Percentiles rank a stretch among this genome's conserved stretches.
phyloP scores from a whole-genome alignment of 192 early-diverging fungal species.

The Jimgerdemannia lactiflua region DNA sequence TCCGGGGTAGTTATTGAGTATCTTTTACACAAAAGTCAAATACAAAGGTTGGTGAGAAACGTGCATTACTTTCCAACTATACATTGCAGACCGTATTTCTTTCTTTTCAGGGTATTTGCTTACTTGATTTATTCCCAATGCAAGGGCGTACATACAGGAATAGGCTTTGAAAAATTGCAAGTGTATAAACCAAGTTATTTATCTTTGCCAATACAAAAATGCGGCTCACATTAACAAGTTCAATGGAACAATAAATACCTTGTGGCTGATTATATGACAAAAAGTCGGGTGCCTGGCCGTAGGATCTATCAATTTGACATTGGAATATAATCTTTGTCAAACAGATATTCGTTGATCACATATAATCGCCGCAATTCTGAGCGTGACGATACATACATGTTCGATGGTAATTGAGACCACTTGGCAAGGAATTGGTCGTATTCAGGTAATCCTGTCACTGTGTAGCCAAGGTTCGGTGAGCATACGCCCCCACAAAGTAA shows the following conservation, averaged over 20 bases:
- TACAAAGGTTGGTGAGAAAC: too few species aligned
- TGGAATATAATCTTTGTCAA: too few species aligned
- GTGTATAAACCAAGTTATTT: too few species aligned
- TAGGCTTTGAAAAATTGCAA: not conserved
- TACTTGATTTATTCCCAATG: not conserved
- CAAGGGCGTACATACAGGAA: not conserved
- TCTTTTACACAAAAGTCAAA: not conserved
- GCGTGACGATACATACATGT: not conserved
- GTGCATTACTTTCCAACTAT: too few species aligned
- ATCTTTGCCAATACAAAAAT: too few species aligned
- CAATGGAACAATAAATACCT: not conserved
- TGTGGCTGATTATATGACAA: not conserved
- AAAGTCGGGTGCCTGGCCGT: not conserved
- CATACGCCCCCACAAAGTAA: not conserved
- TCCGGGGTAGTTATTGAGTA: not conserved
- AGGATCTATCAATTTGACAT: not conserved
- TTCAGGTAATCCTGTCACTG: not conserved
- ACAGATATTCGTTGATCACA: too few species aligned
- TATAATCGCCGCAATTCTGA: too few species aligned
- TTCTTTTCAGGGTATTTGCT: not conserved
- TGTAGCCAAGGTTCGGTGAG: not conserved
- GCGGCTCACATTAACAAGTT: not conserved
- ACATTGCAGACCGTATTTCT: too few species aligned
- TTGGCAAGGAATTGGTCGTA: not conserved
- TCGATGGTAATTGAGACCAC: not conserved